Conservation (phyloP, 2,329 filamentous ascomycete species). For the Epicoccum sorghinum region DNA sequence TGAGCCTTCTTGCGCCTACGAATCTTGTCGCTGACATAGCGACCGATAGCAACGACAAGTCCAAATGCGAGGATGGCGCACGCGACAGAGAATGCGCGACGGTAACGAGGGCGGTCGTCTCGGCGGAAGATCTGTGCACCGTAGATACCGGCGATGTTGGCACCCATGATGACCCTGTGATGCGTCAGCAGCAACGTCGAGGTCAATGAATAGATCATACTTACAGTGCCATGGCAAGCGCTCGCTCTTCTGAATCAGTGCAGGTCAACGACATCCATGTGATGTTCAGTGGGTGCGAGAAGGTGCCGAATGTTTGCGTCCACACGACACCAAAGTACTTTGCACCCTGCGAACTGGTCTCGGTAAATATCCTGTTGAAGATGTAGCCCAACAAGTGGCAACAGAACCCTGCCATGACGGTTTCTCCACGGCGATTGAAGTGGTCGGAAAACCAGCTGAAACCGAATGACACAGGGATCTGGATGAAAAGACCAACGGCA, state of each 20-base stretch:
- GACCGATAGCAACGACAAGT: slow-evolving; percentile 48
- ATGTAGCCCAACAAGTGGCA: slow-evolving; percentile 58
- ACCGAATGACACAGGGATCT: slow-evolving; percentile 58
- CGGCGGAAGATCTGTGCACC: slow-evolving; percentile 65
- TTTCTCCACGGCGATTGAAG: slow-evolving; percentile 59
- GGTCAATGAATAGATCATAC: background rate
- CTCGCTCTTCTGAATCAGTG: slow-evolving; percentile 62
- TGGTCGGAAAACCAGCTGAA: slow-evolving; percentile 62
- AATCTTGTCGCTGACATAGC: slow-evolving; percentile 53
- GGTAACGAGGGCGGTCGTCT: slow-evolving; percentile 60
- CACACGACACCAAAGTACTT: slow-evolving; percentile 63
- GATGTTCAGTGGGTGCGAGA: slow-evolving; percentile 64
- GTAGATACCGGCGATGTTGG: slow-evolving; percentile 66
- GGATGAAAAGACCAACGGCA: slow-evolving; percentile 60
- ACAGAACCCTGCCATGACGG: slow-evolving; percentile 57
- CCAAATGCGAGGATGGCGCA: slow-evolving; percentile 55
- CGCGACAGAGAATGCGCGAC: slow-evolving; percentile 57
- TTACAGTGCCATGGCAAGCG: slow-evolving; percentile 64
- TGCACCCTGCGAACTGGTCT: slow-evolving; percentile 44
- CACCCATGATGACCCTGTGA: slow-evolving; percentile 63
- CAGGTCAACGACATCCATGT: slow-evolving; percentile 65
- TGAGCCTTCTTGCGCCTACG: slow-evolving; percentile 16
- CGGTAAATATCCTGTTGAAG: slow-evolving; percentile 60
- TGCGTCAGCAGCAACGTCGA: background rate
- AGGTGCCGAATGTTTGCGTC: slow-evolving; percentile 62